phyloP scores from a whole-genome alignment of 108 stramenopile genomes.

The Discostella pseudostelligera region DNA sequence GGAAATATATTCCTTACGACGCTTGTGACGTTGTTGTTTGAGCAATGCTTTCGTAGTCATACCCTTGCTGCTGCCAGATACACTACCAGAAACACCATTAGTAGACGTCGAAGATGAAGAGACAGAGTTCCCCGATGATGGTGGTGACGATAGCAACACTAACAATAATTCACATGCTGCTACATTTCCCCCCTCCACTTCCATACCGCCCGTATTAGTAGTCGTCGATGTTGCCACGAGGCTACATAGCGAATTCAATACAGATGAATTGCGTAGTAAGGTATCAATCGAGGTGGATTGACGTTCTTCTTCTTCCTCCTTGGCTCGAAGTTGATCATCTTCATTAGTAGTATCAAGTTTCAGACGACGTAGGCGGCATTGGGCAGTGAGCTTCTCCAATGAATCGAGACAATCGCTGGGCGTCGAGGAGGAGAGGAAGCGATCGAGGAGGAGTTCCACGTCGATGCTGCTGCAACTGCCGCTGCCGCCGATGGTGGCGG shows the following conservation, averaged over 20 bases:
- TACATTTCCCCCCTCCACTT: slow-evolving; percentile 43
- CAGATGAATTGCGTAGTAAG: slow-evolving; percentile 21
- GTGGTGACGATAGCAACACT: slow-evolving; percentile 15
- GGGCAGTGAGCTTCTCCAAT: slow-evolving; percentile 37
- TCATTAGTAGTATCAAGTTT: slow-evolving; percentile 2
- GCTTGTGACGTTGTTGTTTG: slow-evolving; percentile 23
- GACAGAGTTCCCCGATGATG: too few species aligned
- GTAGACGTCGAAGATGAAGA: too few species aligned
- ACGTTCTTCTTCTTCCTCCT: slow-evolving; percentile 21
- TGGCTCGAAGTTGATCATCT: not conserved
- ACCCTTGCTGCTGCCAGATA: not conserved
- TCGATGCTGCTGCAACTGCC: slow-evolving; percentile 11
- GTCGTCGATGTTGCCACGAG: slow-evolving; percentile 24
- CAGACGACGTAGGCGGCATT: slow-evolving; percentile 19
- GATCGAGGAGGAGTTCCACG: slow-evolving; percentile 54
- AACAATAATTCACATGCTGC: slow-evolving; percentile 38
- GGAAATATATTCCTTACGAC: slow-evolving; percentile 32
- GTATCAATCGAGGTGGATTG: slow-evolving; percentile 16
- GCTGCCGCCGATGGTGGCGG: not conserved
- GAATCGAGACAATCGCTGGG: slow-evolving; percentile 58
- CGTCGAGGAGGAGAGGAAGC: slow-evolving; percentile 70
- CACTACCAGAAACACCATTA: not conserved
- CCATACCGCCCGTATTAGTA: slow-evolving; percentile 21
- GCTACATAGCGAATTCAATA: slow-evolving; percentile 27
- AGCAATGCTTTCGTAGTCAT: slow-evolving; percentile 24